Percentiles rank a stretch among this genome's conserved stretches.
Evolutionary conservation across 2,329 filamentous ascomycete genomes (phyloP).

Genomic region (Ascochyta lentis): DNA sequence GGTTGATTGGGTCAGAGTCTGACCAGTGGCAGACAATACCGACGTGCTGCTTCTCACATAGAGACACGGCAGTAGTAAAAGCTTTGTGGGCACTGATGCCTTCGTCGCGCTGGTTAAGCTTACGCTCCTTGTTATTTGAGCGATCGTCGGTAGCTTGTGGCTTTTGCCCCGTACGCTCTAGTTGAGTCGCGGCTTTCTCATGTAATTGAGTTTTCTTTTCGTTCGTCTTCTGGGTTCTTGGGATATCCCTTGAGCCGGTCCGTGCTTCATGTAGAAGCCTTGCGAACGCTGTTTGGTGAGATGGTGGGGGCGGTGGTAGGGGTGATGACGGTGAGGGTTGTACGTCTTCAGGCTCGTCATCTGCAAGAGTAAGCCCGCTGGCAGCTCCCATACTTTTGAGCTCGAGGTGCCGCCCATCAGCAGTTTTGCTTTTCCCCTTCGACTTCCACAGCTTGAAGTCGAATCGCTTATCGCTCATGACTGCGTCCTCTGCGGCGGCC

Average conservation of each 20-base stretch:
- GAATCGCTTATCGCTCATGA: not conserved
- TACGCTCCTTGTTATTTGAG: not conserved
- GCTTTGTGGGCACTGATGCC: not conserved
- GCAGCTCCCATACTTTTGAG: not conserved
- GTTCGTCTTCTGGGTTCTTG: not conserved
- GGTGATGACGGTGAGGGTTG: not conserved
- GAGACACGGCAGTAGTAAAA: not conserved
- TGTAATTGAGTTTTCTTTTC: not conserved
- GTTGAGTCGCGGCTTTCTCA: not conserved
- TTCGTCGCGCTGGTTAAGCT: not conserved
- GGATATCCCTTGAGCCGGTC: not conserved
- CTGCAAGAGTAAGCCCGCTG: not conserved
- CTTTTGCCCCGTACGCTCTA: not conserved
- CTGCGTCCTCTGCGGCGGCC: not conserved
- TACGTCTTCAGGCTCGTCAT: not conserved
- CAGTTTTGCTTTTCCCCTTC: not conserved
- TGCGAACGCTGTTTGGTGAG: not conserved
- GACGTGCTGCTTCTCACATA: not conserved
- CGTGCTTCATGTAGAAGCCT: not conserved
- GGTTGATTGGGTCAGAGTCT: not conserved
- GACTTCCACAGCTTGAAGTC: not conserved
- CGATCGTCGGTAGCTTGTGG: not conserved
- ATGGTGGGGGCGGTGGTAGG: not conserved
- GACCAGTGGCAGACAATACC: not conserved
- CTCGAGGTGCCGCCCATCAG: not conserved